Evolutionary conservation across 2,329 filamentous ascomycete species (phyloP), one percentile per base, ranked within the genome.

Genomic region (Trichothecium sympodiale): DNA sequence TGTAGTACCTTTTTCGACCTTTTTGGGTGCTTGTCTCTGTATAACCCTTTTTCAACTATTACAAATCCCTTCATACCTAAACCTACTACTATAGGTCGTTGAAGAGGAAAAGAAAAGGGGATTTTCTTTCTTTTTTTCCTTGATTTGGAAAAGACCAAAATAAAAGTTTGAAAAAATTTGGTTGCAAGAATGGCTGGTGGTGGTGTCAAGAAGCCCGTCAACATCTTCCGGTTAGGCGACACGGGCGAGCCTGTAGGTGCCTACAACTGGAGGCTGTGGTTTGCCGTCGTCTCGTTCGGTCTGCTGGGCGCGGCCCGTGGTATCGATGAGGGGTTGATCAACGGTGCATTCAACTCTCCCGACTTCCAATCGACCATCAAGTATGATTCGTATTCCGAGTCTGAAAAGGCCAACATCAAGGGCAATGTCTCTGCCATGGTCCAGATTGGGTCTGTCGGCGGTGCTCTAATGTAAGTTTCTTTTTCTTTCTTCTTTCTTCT

Each of bases 401-500:
- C 67, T 4, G 65, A 73, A 32, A 62, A 71, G 50, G 77, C 80
- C 41, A 77, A 83, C 53, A 77, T 80, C 59, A 77, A 82, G 57
- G 77, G 71, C 46, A 88, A 88, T 54, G 80, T 88, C 37, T 80
- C 81, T 2, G 73, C 80, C 33, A 88, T 88, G 83, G 83, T 88
- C 0, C 83, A 87, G 56, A 75, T 87, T 47, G 83, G 83, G 17
- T 82, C 74, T 17, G 80, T 88, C 20, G 76, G 65, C 4, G 83
- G 83, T 30, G 79, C 81, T 20, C 63, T 84, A 23, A 67, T 68
- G 62, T 65, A 50, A 51, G 57, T 39, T 14, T 31, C 23, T 17
- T 20, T 20, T 9, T 31, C 20, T 36, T 14, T 23, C 14, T 18
- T 23, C 15, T 27, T 37, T 30, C 28, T 30, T 14, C n/a, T 29